Base-by-base conservation (phyloP, 495 filamentous ascomycete species). In the Neurospora terricola region DNA sequence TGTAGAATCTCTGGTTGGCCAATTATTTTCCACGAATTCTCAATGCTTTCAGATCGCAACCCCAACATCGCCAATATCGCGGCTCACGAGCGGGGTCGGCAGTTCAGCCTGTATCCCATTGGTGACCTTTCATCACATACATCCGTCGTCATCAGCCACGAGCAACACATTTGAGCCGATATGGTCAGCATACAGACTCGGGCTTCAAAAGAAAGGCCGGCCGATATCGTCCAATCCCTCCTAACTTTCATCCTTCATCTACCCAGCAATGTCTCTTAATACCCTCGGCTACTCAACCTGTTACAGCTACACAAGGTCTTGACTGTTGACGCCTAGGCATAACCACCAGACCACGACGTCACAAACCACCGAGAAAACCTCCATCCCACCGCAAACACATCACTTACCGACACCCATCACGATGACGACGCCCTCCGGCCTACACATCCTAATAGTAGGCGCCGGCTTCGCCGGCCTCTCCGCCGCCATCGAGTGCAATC, bases 381-480 rank as follows among this genome's bases (percentile, higher is more conserved):
- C 9, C 40, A 43, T 43, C 7, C 9, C 40, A n/a, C 1, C 9
- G 2, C 16, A 43, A 43, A 9, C 16, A 43, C 40, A n/a, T 39
- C 38, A 39, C 12, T 3, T 0, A 0, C 71, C 36, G n/a, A 4
- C 27, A 42, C 39, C 18, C 30, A 62, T 38, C 16, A 74, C 7
- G 16, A 77, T 76, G 77, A 72, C 76, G 1, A 71, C 73, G 71
- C 42, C 79, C 76, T 23, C 34, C n/a, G 23, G 87, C n/a, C 89
- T 90, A 72, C 82, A 84, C 40, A 84, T 90, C 36, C 78, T 90
- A 6, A 83, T 90, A 66, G 86, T 91, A 38, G 89, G 88, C n/a
- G 86, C 84, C 6, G 88, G 90, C 36, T 88, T 90, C 70, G 90
- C 86, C 38, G 89, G 89, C 6, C 82, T 90, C 10, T 84, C 88